phyloP scores from a whole-genome alignment of 1,139 yeast species.

The Sugiyamaella paludigena region DNA sequence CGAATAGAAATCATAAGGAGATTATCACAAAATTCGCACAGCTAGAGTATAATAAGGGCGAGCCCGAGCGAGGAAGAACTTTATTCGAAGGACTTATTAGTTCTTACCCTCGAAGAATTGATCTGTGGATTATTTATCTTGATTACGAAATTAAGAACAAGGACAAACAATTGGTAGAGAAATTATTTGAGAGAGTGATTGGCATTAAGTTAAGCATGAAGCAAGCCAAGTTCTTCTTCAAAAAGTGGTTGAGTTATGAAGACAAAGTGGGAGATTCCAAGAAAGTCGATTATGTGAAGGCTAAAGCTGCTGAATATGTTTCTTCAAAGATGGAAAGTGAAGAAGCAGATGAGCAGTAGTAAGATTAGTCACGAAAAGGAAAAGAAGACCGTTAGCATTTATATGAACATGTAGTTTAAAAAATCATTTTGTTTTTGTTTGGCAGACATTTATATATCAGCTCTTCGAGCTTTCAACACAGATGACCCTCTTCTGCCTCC shows the following conservation, averaged over 20 bases:
- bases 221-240: constrained; percentile 93
- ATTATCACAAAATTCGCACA: constrained; percentile 86
- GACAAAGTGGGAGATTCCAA: constrained; percentile 66
- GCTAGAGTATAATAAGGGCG: constrained; percentile 82
- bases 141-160: constrained; percentile 81
- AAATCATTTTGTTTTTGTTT: constrained; percentile 1
- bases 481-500: neutral
- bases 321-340: constrained; percentile 18
- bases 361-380: neutral
- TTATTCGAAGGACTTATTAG: constrained; percentile 87
- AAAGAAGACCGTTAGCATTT: constrained; percentile 1
- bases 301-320: constrained; percentile 83
- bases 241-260: constrained; percentile 84
- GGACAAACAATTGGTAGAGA: constrained; percentile 64
- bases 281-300: constrained; percentile 80
- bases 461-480: no score
- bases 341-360: constrained; percentile 1
- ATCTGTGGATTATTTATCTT: constrained; percentile 90
- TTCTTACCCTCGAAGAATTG: constrained; percentile 88
- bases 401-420: constrained; percentile 7
- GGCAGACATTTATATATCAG: no score
- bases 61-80: constrained; percentile 90
- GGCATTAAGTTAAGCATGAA: constrained; percentile 70
- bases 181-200: constrained; percentile 74
- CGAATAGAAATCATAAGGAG: constrained; percentile 68